Conservation (phyloP, 768 basidiomycete genomes). For the Pholiota molesta region DNA sequence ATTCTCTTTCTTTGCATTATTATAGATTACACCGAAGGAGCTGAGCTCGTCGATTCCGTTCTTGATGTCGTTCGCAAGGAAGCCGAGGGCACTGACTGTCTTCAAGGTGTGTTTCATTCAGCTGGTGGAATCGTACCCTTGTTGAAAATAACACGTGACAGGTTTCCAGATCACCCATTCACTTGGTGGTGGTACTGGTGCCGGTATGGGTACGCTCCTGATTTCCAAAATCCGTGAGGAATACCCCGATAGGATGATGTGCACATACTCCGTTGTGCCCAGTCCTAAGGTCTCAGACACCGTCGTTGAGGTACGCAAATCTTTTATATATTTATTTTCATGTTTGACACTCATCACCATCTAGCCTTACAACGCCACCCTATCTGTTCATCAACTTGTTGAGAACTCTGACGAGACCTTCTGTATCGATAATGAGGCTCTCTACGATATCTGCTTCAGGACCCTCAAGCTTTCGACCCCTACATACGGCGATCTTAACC, state of each 20-base stretch:
- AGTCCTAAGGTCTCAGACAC: constrained; percentile 98
- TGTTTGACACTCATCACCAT: constrained; percentile 1
- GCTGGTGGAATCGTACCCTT: not conserved
- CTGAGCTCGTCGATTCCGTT: constrained; percentile 97
- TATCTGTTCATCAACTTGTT: constrained; percentile 97
- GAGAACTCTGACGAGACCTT: constrained; percentile 99
- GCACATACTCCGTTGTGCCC: constrained; percentile 98
- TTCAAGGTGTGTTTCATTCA: constrained; percentile 70
- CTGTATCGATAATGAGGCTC: constrained; percentile 99
- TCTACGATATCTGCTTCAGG: constrained; percentile 99
- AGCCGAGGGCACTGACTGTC: constrained; percentile 95
- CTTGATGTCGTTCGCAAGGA: constrained; percentile 99
- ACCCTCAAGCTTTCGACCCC: constrained; percentile 96
- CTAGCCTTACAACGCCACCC: constrained; percentile 97
- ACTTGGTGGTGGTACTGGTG: constrained; percentile 98
- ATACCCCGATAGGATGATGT: constrained; percentile 99
- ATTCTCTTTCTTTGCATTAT: constrained; percentile 10
- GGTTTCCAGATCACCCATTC: constrained; percentile 99
- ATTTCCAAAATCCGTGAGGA: constrained; percentile 99
- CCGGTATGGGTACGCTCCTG: constrained; percentile 98
- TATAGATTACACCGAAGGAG: constrained; percentile 90
- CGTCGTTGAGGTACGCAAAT: constrained; percentile 81
- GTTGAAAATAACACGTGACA: constrained; percentile 33
- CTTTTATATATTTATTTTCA: not conserved
- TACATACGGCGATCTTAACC: constrained; percentile 97